Conservation (phyloP, 2,329 filamentous ascomycete species). For the Alternaria sp. region DNA sequence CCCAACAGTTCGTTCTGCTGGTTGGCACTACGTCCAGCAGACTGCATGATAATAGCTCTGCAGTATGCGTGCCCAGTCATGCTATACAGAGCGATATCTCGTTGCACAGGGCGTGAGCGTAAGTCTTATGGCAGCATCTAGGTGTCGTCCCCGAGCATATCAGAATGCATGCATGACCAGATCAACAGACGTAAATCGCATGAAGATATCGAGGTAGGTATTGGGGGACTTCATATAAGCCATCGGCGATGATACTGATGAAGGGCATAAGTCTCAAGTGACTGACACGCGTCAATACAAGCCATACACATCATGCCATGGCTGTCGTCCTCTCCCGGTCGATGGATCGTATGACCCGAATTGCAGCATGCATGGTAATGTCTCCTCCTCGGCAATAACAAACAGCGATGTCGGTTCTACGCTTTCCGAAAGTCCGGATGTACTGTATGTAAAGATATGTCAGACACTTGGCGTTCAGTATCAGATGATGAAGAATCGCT, state of each 20-base stretch:
- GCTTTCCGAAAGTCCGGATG: not conserved
- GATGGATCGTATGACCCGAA: not conserved
- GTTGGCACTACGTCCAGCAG: not conserved
- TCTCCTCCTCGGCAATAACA: not conserved
- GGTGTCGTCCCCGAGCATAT: not conserved
- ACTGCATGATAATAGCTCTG: not conserved
- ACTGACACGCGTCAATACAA: not conserved
- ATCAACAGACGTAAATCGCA: not conserved
- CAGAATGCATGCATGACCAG: not conserved
- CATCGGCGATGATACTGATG: not conserved
- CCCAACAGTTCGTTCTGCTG: not conserved
- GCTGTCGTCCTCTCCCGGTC: not conserved
- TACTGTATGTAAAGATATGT: not conserved
- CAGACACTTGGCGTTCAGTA: not conserved
- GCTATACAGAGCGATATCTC: not conserved
- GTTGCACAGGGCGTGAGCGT: not conserved
- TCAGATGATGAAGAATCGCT: slow-evolving; percentile 1
- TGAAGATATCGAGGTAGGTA: not conserved
- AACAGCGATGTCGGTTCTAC: not conserved
- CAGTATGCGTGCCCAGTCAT: not conserved
- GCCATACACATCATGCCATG: not conserved
- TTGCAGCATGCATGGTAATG: not conserved
- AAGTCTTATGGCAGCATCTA: not conserved
- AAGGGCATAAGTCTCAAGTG: not conserved
- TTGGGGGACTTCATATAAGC: not conserved